Base-by-base conservation (phyloP, 305 asterid species). In the Plantago coronopus region DNA sequence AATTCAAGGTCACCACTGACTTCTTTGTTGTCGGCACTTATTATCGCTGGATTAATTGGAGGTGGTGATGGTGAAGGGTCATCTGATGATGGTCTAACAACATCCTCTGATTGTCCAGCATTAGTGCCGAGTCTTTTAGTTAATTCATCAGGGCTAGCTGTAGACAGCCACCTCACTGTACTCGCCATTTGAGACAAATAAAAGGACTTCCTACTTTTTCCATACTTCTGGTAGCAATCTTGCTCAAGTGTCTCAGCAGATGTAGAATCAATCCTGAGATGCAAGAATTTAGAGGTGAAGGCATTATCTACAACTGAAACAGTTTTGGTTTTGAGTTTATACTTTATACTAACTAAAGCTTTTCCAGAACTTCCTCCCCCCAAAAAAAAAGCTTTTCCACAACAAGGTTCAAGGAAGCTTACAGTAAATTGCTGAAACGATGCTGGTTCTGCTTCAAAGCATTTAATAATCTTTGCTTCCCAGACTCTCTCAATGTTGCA, bases 101-200 rank as follows among this genome's bases (percentile, higher is more conserved):
- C 69, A 54, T 72, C 81, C 4, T 65, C 13, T 34, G 64, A 54
- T 16, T 68, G 65, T 56, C 62, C 51, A 54, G 60, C 54, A 17
- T 58, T 25, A 54, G 48, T 67, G 25, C 81, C 75, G 44, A 91
- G 79, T 73, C 82, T 74, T 44, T 48, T 53, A 17, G 74, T 57
- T 56, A 89, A 66, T 53, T 91, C 94, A n/a, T 49, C 77, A 2
- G 79, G 68, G 59, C 67, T 80, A n/a, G 88, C 94, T 8, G 86
- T 75, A 29, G 96, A 80, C 69, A 93, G 69, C 98, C 97, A 89
- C 74, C 98, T 79, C 54, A 77, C 76, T 2, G 76, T 81, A 64
- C 96, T 87, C 27, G 88, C 94, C 76, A 89, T 66, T 81, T 84
- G 91, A 17, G 98, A 91, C 70, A 85, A 76, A 76, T 91, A 91